Evolutionary conservation across 2,329 filamentous ascomycete genomes (phyloP).

Genomic region (Aspergillus pseudoviridinutans): DNA sequence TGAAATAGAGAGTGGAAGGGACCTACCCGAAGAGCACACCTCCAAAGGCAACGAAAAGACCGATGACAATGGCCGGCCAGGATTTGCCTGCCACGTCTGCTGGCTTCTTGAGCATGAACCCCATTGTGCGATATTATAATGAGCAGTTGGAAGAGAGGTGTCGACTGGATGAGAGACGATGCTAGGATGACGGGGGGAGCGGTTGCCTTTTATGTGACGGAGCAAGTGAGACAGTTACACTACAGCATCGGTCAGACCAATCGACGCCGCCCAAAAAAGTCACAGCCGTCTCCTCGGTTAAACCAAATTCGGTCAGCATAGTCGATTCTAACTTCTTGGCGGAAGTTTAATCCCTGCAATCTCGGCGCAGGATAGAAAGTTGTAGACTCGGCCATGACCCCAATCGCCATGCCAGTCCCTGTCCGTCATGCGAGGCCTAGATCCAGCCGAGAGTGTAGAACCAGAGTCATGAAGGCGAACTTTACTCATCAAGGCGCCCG

Average conservation of each 20-base stretch:
- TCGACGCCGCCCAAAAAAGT: background rate
- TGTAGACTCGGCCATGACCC: no score
- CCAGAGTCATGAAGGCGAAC: background rate
- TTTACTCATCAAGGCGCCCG: background rate
- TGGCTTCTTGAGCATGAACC: conserved; percentile 43
- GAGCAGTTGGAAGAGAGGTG: background rate
- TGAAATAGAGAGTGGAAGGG: conserved; percentile 23
- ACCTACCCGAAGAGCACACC: conserved; percentile 55
- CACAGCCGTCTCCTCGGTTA: background rate
- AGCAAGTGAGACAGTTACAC: no score
- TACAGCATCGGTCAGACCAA: no score
- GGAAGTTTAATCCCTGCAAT: background rate
- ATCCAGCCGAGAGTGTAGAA: background rate
- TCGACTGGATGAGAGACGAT: background rate
- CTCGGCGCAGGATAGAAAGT: background rate
- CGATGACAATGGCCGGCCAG: conserved; percentile 50
- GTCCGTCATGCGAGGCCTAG: background rate
- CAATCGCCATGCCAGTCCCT: no score
- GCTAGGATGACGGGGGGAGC: background rate
- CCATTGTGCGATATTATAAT: conserved; percentile 28
- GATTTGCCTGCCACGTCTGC: conserved; percentile 44
- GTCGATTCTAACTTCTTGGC: background rate
- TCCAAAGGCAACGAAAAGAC: conserved; percentile 56
- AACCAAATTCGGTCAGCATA: background rate
- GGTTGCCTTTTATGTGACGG: background rate